Evolutionary conservation across 139 green algal species (phyloP).

Genomic region (Astrephomene gubernaculifera): DNA sequence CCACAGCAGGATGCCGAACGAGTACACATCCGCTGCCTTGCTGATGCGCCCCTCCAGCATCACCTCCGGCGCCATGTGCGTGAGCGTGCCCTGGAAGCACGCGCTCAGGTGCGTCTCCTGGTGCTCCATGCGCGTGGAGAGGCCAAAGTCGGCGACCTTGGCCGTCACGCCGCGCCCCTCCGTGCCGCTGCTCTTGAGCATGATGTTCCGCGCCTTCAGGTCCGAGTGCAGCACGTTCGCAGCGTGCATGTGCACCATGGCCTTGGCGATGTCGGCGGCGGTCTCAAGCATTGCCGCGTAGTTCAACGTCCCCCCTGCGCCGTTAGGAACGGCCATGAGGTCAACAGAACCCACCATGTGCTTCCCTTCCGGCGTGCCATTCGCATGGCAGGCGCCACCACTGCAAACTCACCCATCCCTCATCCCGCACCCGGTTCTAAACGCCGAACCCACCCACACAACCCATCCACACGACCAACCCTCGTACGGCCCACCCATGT

Average conservation of each 20-base stretch:
- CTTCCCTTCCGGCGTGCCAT: no score
- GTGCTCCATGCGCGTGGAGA: slow-evolving; percentile 52
- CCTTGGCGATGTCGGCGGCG: slow-evolving; percentile 52
- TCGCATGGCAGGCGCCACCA: no score
- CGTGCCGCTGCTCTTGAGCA: slow-evolving; percentile 45
- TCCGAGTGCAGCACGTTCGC: slow-evolving; percentile 57
- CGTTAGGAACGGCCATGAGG: no score
- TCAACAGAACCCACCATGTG: no score
- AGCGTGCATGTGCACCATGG: slow-evolving; percentile 55
- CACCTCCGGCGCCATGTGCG: slow-evolving; percentile 60
- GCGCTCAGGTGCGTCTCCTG: slow-evolving; percentile 55
- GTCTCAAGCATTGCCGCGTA: slow-evolving; percentile 46
- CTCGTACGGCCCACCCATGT: no score
- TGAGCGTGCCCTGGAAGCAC: slow-evolving; percentile 59
- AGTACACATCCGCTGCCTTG: slow-evolving; percentile 63
- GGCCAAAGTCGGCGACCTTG: slow-evolving; percentile 65
- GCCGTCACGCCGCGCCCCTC: slow-evolving; percentile 40
- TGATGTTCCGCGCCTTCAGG: slow-evolving; percentile 54
- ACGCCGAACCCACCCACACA: no score
- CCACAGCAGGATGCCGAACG: slow-evolving; percentile 66
- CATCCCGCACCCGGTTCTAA: no score
- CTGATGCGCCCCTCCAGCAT: slow-evolving; percentile 57
- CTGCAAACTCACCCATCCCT: no score
- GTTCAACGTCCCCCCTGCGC: slow-evolving; percentile 29
- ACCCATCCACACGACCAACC: no score